These are phyloP conservation scores for Persicaria tinctoria DNA, from an alignment of 148 eudicot species.

Conservation along the genomic window DNA sequence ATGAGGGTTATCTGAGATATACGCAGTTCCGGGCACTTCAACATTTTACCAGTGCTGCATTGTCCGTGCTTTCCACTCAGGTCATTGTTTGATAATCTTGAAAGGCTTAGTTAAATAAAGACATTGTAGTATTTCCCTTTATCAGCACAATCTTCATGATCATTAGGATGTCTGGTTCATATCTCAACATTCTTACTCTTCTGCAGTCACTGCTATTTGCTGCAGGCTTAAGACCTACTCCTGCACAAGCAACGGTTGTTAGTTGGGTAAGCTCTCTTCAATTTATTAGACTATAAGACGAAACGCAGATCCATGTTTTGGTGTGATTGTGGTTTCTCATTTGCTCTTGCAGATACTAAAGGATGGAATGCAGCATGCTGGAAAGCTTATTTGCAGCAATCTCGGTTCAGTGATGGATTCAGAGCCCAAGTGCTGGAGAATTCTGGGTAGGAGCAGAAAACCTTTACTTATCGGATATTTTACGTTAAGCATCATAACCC, in stretches of 20 bases:
- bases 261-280: constrained; percentile 72
- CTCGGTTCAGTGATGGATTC: constrained; percentile 99
- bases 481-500: background rate
- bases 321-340: background rate
- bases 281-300: background rate
- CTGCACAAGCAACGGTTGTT: constrained; percentile 97
- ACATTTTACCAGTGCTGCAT: constrained; percentile 85
- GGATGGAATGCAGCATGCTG: constrained; percentile 98
- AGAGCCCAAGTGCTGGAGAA: constrained; percentile 97
- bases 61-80: constrained; percentile 97
- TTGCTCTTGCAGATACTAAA: constrained; percentile 53
- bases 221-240: constrained; percentile 99
- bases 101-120: background rate
- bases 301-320: background rate
- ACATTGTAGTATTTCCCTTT: background rate
- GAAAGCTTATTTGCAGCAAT: constrained; percentile 94
- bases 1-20: constrained; percentile 88
- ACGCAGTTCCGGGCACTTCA: constrained; percentile 94
- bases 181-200: constrained; percentile 37
- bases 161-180: constrained; percentile 21
- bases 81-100: constrained; percentile 30
- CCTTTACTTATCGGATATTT: background rate
- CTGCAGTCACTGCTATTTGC: constrained; percentile 99
- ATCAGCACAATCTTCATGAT: constrained; percentile 25
- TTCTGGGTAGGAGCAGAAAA: constrained; percentile 43